phyloP scores from a whole-genome alignment of 176 grass and related monocot species.

The Carex kokanica region DNA sequence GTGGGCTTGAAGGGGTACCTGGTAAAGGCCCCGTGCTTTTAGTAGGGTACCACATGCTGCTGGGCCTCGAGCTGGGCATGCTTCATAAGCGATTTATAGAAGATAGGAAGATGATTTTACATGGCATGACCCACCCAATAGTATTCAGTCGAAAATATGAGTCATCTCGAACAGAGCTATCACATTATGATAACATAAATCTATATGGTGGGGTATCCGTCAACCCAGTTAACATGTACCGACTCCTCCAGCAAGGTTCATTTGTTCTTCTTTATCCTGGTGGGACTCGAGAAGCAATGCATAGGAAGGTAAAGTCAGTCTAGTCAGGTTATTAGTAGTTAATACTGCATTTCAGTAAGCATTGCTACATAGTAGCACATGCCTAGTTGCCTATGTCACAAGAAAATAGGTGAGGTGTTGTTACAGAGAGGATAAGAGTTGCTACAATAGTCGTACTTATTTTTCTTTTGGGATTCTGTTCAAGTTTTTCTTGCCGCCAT shows the following conservation, averaged over 20 bases:
- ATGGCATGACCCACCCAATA: constrained; percentile 63
- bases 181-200: constrained; percentile 35
- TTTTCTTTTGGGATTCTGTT: neutral
- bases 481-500: neutral
- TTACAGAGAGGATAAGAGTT: neutral
- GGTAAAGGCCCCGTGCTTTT: constrained; percentile 73
- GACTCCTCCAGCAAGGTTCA: constrained; percentile 49
- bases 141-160: constrained; percentile 38
- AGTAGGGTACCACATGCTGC: constrained; percentile 71
- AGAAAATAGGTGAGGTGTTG: neutral
- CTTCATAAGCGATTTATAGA: constrained; percentile 69
- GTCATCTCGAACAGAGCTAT: constrained; percentile 44
- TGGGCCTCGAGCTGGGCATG: constrained; percentile 68
- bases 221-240: constrained; percentile 75
- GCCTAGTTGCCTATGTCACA: too few relatives aligned
- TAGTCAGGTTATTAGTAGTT: neutral
- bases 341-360: neutral
- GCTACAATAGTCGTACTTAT: neutral
- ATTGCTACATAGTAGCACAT: neutral
- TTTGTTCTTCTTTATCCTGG: constrained; percentile 88
- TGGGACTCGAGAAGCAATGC: constrained; percentile 66
- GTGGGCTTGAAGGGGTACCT: constrained; percentile 67
- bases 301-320: constrained; percentile 57
- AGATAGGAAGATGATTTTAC: constrained; percentile 55
- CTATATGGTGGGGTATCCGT: constrained; percentile 59